These are phyloP conservation scores for Austroboletus novae-zelandiae DNA, from an alignment of 1,284 basidiomycete genomes.

Conservation along the genomic window DNA sequence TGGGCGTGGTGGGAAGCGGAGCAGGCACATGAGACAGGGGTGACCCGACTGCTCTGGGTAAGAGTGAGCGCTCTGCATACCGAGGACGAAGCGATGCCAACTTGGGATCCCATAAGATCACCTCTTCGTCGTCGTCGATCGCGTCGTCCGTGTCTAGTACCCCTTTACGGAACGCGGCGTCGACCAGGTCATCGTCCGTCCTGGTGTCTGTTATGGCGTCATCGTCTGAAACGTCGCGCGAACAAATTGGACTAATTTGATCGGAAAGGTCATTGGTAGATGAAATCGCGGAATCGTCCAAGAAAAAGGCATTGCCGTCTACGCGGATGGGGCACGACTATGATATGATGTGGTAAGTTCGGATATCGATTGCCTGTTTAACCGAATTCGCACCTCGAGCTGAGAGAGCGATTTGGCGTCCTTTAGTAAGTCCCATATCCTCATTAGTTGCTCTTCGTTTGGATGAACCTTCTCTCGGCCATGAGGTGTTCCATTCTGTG, in stretches of 20 bases:
- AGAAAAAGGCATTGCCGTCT: slow-evolving; percentile 21
- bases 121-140: slow-evolving; percentile 37
- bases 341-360: slow-evolving; percentile 15
- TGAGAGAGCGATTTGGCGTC: slow-evolving; percentile 70
- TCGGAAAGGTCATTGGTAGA: slow-evolving; percentile 10
- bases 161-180: slow-evolving; percentile 68
- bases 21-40: slow-evolving; percentile 22
- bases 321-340: slow-evolving; percentile 28
- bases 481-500: slow-evolving; percentile 14
- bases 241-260: slow-evolving; percentile 15
- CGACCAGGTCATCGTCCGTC: slow-evolving; percentile 81
- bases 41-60: slow-evolving; percentile 36
- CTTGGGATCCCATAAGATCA: slow-evolving; percentile 67
- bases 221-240: slow-evolving; percentile 40
- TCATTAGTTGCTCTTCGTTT: slow-evolving; percentile 93
- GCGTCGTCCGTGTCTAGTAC: slow-evolving; percentile 43
- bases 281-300: slow-evolving; percentile 11
- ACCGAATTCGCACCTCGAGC: slow-evolving; percentile 47
- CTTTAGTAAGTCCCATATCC: slow-evolving; percentile 81
- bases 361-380: slow-evolving; percentile 8
- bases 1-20: slow-evolving; percentile 24
- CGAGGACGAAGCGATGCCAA: slow-evolving; percentile 22
- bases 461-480: slow-evolving; percentile 72
- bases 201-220: slow-evolving; percentile 67
- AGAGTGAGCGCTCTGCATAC: neutral